Conservation (phyloP, 352 stramenopile genomes). For the Globisporangium paddicum region DNA sequence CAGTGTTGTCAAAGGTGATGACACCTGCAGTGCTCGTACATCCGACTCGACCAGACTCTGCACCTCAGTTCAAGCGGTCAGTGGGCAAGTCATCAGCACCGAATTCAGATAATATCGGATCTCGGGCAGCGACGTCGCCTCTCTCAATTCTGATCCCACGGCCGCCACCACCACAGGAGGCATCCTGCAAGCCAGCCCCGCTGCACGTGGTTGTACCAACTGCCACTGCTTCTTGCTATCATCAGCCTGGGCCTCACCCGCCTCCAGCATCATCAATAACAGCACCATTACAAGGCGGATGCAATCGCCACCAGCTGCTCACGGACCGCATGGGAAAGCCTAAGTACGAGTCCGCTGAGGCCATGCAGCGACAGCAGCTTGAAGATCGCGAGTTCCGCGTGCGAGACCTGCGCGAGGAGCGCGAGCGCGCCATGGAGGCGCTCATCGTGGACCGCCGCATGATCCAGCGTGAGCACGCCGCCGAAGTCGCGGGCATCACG, state of each 20-base stretch:
- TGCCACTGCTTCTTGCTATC: not conserved
- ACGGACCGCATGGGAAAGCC: constrained; percentile 39
- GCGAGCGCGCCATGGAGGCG: constrained; percentile 55
- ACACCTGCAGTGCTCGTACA: not conserved
- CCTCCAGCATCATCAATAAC: not conserved
- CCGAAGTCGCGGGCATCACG: constrained; percentile 47
- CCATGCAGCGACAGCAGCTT: constrained; percentile 33
- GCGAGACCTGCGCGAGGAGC: constrained; percentile 56
- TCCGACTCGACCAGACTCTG: constrained; percentile 9
- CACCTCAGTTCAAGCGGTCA: not conserved
- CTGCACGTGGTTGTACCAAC: constrained; percentile 1
- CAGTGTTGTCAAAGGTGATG: constrained; percentile 1
- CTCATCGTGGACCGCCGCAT: constrained; percentile 66
- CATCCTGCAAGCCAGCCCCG: not conserved
- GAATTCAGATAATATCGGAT: not conserved
- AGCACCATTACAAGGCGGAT: constrained; percentile 4
- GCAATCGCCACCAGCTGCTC: constrained; percentile 55
- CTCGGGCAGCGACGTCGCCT: not conserved
- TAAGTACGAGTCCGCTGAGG: constrained; percentile 26
- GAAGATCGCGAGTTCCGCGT: constrained; percentile 42
- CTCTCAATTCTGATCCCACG: constrained; percentile 3
- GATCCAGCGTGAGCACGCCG: constrained; percentile 54
- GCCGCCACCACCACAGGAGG: not conserved
- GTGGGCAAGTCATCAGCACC: not conserved
- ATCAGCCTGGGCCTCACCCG: not conserved